A percentile compares a stretch with the other conserved stretches of the same genome.
phyloP scores from a whole-genome alignment of 345 rosid species.

The Corymbia maculata region DNA sequence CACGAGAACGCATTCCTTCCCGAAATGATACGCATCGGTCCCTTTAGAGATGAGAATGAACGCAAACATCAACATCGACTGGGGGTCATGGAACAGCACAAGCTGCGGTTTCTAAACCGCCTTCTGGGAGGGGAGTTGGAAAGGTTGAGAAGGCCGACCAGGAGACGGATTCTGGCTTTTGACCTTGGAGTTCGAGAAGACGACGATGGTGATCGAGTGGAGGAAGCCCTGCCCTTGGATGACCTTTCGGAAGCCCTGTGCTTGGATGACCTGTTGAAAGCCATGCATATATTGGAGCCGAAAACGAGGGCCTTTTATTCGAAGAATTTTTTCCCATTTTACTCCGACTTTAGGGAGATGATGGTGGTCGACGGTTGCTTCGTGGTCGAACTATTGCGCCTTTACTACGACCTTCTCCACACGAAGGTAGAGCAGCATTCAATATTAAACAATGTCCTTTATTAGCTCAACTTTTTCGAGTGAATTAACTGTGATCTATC shows the following conservation, averaged over 20 bases:
- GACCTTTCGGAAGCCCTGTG: neutral
- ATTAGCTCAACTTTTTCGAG: neutral
- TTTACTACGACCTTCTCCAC: neutral
- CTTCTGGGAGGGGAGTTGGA: neutral
- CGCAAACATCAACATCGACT: too few species aligned
- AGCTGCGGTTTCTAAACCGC: neutral
- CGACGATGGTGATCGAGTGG: neutral
- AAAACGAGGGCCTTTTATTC: neutral
- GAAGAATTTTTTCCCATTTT: neutral
- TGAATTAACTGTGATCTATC: neutral
- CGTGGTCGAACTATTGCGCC: slow-evolving; percentile 2
- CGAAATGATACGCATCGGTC: neutral
- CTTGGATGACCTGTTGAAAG: neutral
- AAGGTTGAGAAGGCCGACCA: too few species aligned
- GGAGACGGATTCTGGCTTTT: too few species aligned
- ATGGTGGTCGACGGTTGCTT: slow-evolving; percentile 10
- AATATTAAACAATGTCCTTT: neutral
- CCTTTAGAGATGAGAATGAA: neutral
- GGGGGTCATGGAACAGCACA: slow-evolving; percentile 3
- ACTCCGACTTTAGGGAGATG: neutral
- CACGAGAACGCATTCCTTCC: neutral
- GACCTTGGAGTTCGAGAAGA: too few species aligned
- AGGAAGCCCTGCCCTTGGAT: neutral
- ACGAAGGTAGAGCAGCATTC: neutral
- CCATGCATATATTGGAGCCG: neutral